Evolutionary conservation across 495 filamentous ascomycete species (phyloP).

Genomic region (Amniculicola lignicola): DNA sequence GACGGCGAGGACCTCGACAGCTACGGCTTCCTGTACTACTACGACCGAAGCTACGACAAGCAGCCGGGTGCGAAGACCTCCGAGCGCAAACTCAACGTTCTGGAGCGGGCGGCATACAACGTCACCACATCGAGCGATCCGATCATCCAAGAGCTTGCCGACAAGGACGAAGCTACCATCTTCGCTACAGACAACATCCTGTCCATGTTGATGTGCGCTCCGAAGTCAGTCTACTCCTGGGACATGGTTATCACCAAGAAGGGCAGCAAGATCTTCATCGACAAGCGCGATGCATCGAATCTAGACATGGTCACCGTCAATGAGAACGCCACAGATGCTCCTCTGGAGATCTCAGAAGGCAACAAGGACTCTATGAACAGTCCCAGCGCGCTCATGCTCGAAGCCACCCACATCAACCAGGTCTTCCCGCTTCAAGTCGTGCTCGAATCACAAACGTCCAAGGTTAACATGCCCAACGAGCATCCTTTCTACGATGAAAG

Average conservation of each 20-base stretch:
- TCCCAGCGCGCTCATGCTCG: slow-evolving; percentile 82
- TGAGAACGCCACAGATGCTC: slow-evolving; percentile 97
- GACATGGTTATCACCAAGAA: slow-evolving; percentile 88
- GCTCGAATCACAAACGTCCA: slow-evolving; percentile 68
- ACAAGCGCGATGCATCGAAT: slow-evolving; percentile 90
- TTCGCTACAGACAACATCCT: slow-evolving; percentile 96
- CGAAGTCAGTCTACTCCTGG: slow-evolving; percentile 94
- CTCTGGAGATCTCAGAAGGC: slow-evolving; percentile 82
- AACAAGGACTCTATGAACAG: slow-evolving; percentile 95
- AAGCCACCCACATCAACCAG: slow-evolving; percentile 99
- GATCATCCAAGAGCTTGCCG: slow-evolving; percentile 92
- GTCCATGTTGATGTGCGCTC: slow-evolving; percentile 98
- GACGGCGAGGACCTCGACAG: slow-evolving; percentile 91
- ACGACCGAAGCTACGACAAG: slow-evolving; percentile 93
- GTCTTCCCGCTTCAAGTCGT: slow-evolving; percentile 96
- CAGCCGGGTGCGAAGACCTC: slow-evolving; percentile 74
- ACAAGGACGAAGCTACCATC: slow-evolving; percentile 94
- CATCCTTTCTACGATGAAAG: slow-evolving; percentile 97
- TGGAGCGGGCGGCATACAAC: slow-evolving; percentile 95
- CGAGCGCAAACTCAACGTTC: slow-evolving; percentile 77
- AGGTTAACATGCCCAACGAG: slow-evolving; percentile 76
- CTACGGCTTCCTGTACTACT: slow-evolving; percentile 97
- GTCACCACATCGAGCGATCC: slow-evolving; percentile 94
- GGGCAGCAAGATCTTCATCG: slow-evolving; percentile 94
- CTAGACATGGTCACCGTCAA: slow-evolving; percentile 98